Base-by-base conservation (phyloP, 202 grass and related monocot genomes). In the Schoenoplectus tabernaemontani region DNA sequence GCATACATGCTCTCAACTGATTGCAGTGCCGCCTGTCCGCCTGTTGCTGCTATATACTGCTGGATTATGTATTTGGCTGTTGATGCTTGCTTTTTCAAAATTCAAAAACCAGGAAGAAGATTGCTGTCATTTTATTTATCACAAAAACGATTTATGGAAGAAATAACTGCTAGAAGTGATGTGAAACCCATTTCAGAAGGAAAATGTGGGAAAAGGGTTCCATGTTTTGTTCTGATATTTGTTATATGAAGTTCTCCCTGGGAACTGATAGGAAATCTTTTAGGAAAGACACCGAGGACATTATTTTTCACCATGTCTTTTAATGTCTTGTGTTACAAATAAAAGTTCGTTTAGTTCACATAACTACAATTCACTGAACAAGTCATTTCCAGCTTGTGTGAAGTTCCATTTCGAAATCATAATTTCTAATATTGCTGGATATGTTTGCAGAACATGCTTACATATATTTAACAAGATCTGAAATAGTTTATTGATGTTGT, bases 51-150 rank as follows among this genome's bases (percentile, higher is more conserved):
- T 62, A 98, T 92, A 86, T 98, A 98, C 85, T 98, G 91, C 39
- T 92, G 89, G 68, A 99, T 95, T 64, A 99, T 99, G 86, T 99
- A 99, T 86, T 93, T 99, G 34, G 91, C 92, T 69, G 96, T 92
- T 22, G 96, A 99, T 42, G 89, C 91, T 98, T 92, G 96, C 91
- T 95, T 87, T 73, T 32, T 71, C 22, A 56, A 64, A 47, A 83
- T 69, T 0, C 77, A n/a, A 70, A 63, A 12, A 47, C 56, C 60
- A 4, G 20, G 11, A 78, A 65, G 34, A 24, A 1, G 41, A 53
- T 36, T 1, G 53, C 26, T 33, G 69, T 54, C 28, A 74, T 74
- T 44, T 53, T 33, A 50, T 54, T 17, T 53, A 74, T 54, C 46
- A 19, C 34, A 17, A 22, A 16, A 50, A 8, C 17, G 8, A 32